Evolutionary conservation across 2,329 filamentous ascomycete genomes (phyloP), one percentile per base, ranked within the genome.

Genomic region (Aspergillus transmontanensis): DNA sequence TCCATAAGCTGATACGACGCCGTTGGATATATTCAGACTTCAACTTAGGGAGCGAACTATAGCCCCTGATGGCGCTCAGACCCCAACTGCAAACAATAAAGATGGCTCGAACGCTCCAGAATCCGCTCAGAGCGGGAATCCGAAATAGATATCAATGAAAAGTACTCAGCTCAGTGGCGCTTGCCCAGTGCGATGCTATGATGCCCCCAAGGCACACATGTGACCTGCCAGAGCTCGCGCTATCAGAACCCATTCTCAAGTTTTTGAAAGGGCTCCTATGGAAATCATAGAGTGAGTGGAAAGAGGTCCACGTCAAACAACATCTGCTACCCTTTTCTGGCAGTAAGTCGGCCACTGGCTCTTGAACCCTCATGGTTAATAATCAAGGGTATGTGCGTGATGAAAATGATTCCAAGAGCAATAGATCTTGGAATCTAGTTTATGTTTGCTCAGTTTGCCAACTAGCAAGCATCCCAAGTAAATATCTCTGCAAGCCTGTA

Each of bases 1-100:
- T 55, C 50, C 30, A 43, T 41, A 7, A 32, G 45, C 48, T 60
- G 50, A 55, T 58, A 59, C 36, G 19, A 55, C 7, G 23, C 21
- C 30, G 3, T 23, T 55, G 32, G n/a, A 39, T 39, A 21, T 39
- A 1, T 36, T 26, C 30, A 55, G 51, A 19, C 11, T 19, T 11
- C 32, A 55, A 39, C 30, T 34, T 11, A 14, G 32, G n/a, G n/a
- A 55, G 36, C 51, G 14, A 10, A 14, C 30, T 5, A 21, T 23
- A 14, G 21, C 48, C 9, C 51, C 51, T 23, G 21, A 54, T 21
- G 30, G 14, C n/a, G 9, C n/a, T 54, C 28, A 34, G 28, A 14
- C 28, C 9, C 28, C 51, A 7, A 36, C 32, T 34, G 10, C 51
- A 9, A 55, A n/a, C 26, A 28, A 4, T 4, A 41, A 55, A 9